Base-by-base conservation (phyloP, 75 land plant species). In the Cupressus sempervirens region DNA sequence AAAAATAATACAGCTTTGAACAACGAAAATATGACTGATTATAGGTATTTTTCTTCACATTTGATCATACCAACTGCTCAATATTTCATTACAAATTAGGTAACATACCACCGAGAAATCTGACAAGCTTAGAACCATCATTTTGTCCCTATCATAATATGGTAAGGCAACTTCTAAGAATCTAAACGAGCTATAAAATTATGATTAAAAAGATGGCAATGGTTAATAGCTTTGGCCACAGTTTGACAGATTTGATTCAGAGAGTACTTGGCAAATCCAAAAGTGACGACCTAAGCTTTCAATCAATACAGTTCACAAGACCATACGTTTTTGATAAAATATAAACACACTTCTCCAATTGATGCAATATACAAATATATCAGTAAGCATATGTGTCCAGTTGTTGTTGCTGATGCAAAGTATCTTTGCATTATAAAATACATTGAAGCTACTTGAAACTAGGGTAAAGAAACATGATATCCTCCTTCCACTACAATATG, bases 311-410 rank as follows among this genome's bases (percentile, higher is more conserved):
- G 53, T 50, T 50, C 53, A 50, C 15, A 13, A 50, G 14, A 50
- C 1, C 53, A 50, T 3, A 1, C 12, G 12, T 50, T 15, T 50
- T 50, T 13, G 53, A 50, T 50, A 50, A 12, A 13, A 12, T 15
- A 50, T 50, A 50, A 50, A 50, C 13, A 50, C 53, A 13, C 53
- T 13, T 50, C 85, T 84, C 4, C 81, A 74, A 26, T 46, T 26
- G 30, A 35, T 52, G 45, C 56, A 48, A 53, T 83, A 50, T 13
- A 93, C 72, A 65, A 92, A 85, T 52, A 98, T 53, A 90, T 98
- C 99, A 76, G 88, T 82, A 89, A 98, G 91, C 94, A 98, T 96
- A 52, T 84, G 79, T 98, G 98, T 32, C 94, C 98, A 32, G 94
- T 92, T 84, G 96, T 98, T 72, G 93, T 83, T 56, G 99, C 89